Evolutionary conservation across 2,329 filamentous ascomycete genomes (phyloP), one percentile per base, ranked within the genome.

Genomic region (Samsoniella hepiali): DNA sequence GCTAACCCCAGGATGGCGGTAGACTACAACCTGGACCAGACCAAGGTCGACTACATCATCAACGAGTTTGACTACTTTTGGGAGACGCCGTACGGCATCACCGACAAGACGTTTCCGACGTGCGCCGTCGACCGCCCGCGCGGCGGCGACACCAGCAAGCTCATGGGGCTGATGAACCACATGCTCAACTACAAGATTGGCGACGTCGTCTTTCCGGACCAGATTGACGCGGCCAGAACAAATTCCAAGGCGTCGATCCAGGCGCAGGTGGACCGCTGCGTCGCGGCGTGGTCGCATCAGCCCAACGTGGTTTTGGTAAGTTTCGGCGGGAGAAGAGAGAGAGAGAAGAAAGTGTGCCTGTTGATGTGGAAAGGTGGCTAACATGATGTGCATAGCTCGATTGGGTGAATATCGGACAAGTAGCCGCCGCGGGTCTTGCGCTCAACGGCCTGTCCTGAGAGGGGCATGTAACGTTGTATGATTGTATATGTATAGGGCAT

Each of bases 1-100:
- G 27, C 42, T 45, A 15, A 58, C 29, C 22, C 22, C 22, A 22
- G 22, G 22, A 13, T 13, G 44, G 54, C n/a, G 45, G 13, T 82
- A 86, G 90, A 93, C 73, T 91, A 84, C 68, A 71, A 81, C 58
- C 72, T 79, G 63, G 78, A 86, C 65, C 77, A 76, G 1, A 73
- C 70, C 38, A 72, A 77, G 57, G 82, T 85, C n/a, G 78, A 84
- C 32, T 90, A 88, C 70, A 84, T 91, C 61, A 78, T 89, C 62
- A 79, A 84, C 71, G 82, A 90, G 71, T 90, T 87, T 70, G 75
- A 77, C 31, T 86, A 86, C 74, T 83, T 89, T 67, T 93, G 89
- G 78, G 91, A 94, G 73, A 94, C 89, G 51, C 80, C 84, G 0
- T 93, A 83, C 75, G 86, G 90, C 67, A 85, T 87, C 65, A 84